Percentiles rank a stretch among this genome's conserved stretches.
These are phyloP conservation scores for Ustilago esculenta DNA, from an alignment of 1,284 basidiomycete species.

Conservation along the genomic window DNA sequence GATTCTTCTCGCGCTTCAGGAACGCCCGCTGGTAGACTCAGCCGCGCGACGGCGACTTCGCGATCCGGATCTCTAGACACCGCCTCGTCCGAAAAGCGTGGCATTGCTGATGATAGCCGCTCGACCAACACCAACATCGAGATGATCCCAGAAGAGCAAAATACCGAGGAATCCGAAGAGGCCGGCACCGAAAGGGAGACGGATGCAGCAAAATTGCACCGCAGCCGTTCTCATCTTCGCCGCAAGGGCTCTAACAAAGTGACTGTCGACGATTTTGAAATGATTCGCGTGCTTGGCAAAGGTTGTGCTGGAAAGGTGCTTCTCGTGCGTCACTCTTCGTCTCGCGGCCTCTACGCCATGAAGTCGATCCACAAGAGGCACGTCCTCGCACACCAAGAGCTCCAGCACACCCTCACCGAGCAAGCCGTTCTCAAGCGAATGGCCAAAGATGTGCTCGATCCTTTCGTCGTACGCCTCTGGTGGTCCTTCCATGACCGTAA, in stretches of 20 bases:
- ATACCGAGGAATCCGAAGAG: conserved; percentile 22
- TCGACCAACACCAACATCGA: conserved; percentile 49
- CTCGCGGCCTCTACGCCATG: conserved; percentile 62
- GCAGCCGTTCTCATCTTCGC: conserved; percentile 17
- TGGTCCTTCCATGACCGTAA: conserved; percentile 66
- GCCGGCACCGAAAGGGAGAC: conserved; percentile 10
- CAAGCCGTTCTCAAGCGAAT: conserved; percentile 75
- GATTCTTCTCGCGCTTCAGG: conserved; percentile 32
- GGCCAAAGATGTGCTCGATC: conserved; percentile 68
- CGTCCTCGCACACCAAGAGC: conserved; percentile 66
- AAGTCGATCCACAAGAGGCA: conserved; percentile 66
- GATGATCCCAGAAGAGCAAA: conserved; percentile 53
- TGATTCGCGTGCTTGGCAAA: conserved; percentile 67
- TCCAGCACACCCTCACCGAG: conserved; percentile 65
- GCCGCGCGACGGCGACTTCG: conserved; percentile 27
- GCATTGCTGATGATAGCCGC: conserved; percentile 33
- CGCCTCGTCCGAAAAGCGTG: conserved; percentile 22
- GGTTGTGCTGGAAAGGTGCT: conserved; percentile 66
- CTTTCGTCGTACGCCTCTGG: conserved; percentile 66
- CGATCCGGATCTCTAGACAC: conserved; percentile 35
- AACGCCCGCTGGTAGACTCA: conserved; percentile 22
- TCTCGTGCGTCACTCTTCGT: conserved; percentile 59
- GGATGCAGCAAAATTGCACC: conserved; percentile 3
- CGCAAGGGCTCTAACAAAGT: conserved; percentile 54
- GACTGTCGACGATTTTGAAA: conserved; percentile 74